Base-by-base conservation (phyloP, 2,329 filamentous ascomycete genomes). In the Pestalotiopsis sp. region DNA sequence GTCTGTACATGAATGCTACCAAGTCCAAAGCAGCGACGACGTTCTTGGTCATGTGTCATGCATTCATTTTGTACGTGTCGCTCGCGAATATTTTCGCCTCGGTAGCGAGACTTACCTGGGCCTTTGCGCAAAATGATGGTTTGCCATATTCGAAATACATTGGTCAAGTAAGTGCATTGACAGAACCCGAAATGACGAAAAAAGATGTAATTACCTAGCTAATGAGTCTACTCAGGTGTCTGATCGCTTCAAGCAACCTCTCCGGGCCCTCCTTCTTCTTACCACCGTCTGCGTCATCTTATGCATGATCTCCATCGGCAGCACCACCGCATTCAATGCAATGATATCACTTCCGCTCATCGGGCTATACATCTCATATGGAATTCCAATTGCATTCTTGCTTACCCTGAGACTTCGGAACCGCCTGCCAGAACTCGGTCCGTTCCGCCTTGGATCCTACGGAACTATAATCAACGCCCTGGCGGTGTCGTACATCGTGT, bases 101-200 rank as follows among this genome's bases (percentile, higher is more conserved):
- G 1, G 27, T 38, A 2, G 38, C 61, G 38, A 45, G 61, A 14
- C 61, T 64, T 17, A 64, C 41, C 23, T 49, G 61, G 39, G 61
- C 61, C 12, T 64, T 64, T 31, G 23, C 25, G 7, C n/a, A 27
- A n/a, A 52, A 64, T 39, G 25, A 63, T 3, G 68, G 68, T 0
- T 25, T 69, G 41, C 68, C 68, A 27, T 69, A 67, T 49, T 90
- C 89, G 4, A 80, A 77, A 1, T 78, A 90, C 72, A 91, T 92
- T 49, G 36, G 13, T 25, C 41, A 45, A 14, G 61, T 64, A n/a
- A 64, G 61, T 64, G n/a, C n/a, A n/a, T n/a, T n/a, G n/a, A n/a
- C n/a, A n/a, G n/a, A n/a, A n/a, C n/a, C n/a, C n/a, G n/a, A n/a
- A n/a, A n/a, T n/a, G n/a, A n/a, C n/a, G n/a, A n/a, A n/a, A n/a